Evolutionary conservation across 208 protist genomes (phyloP), one percentile per base, ranked within the genome.

Genomic region (Balamuthia mandrillaris): DNA sequence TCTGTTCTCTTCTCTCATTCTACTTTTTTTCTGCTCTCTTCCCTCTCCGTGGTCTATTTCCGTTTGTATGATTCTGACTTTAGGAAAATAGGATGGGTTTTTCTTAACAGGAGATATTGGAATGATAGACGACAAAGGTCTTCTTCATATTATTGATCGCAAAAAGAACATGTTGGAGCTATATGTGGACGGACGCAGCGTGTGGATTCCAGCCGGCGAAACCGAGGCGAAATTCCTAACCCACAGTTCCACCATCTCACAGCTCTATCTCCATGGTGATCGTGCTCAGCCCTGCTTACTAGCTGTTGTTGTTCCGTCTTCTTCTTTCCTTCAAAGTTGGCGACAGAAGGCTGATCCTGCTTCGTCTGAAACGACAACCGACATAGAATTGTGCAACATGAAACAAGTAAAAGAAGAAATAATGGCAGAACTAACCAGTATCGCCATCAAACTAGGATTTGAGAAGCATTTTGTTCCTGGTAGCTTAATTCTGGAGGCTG

Each of bases 81-180:
- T 29, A 21, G n/a, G n/a, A 35, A 7, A 4, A 21, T 21, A 72
- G 63, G 47, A 58, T 47, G 65, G 74, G 24, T 86, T 7, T 6
- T 88, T 87, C 49, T 14, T n/a, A 18, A 79, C 75, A 0, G 86
- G 83, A 27, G 86, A 88, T 45, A 86, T 83, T 7, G 65, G 49
- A 6, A 58, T 83, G 52, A n/a, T 42, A 29, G 45, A 42, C 31
- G n/a, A 18, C 37, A 31, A 56, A 14, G 47, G 60, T 45, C 35
- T 54, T 6, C 44, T 85, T 18, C 39, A 21, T 31, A 60, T 88
- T 24, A 88, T 88, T 51, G 86, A 88, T 74, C 60, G 86, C 7
- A 79, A 66, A 37, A 70, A 77, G 60, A 88, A 88, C 77, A 39
- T 83, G 21, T 33, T 88, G 81, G 61, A 88, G 24, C 58, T 88